Evolutionary conservation across 2,329 filamentous ascomycete species (phyloP).

Genomic region (Aspergillus ustus): DNA sequence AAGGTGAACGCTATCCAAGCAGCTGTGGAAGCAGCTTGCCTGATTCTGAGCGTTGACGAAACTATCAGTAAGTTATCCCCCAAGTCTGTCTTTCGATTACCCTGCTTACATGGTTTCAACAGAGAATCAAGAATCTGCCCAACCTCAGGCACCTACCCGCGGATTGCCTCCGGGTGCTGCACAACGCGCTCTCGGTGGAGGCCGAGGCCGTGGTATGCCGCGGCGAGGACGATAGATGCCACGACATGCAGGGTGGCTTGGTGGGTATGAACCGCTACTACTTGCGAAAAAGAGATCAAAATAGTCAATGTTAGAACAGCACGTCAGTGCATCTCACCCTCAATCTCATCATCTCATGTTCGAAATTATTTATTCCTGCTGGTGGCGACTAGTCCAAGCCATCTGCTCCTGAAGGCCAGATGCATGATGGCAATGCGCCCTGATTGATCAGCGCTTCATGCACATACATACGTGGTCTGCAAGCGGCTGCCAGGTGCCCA

Average conservation of each 20-base stretch:
- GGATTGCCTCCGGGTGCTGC: constrained; percentile 79
- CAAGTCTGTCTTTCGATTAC: background rate
- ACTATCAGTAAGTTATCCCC: constrained; percentile 75
- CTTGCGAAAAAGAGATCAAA: constrained; percentile 15
- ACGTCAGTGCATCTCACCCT: constrained; percentile 11
- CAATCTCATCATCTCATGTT: constrained; percentile 6
- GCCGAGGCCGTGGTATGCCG: constrained; percentile 88
- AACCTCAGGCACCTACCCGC: constrained; percentile 78
- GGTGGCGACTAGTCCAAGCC: constrained; percentile 1
- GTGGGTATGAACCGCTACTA: background rate
- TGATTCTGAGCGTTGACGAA: constrained; percentile 96
- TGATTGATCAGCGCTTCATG: constrained; percentile 5
- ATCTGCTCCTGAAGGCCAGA: background rate
- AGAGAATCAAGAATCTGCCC: constrained; percentile 88
- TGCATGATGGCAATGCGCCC: background rate
- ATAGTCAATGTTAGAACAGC: constrained; percentile 19
- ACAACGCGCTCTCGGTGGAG: constrained; percentile 83
- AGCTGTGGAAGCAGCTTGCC: constrained; percentile 89
- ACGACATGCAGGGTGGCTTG: constrained; percentile 5
- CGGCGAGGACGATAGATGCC: constrained; percentile 34
- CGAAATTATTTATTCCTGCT: background rate
- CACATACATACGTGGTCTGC: constrained; percentile 1
- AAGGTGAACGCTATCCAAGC: constrained; percentile 98
- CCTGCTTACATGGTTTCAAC: constrained; percentile 23
- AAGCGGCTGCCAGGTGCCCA: background rate